A percentile compares a stretch with the other conserved stretches of the same genome.
Conservation (phyloP, 2,329 filamentous ascomycete species). For the Verticillium zaregamsianum region DNA sequence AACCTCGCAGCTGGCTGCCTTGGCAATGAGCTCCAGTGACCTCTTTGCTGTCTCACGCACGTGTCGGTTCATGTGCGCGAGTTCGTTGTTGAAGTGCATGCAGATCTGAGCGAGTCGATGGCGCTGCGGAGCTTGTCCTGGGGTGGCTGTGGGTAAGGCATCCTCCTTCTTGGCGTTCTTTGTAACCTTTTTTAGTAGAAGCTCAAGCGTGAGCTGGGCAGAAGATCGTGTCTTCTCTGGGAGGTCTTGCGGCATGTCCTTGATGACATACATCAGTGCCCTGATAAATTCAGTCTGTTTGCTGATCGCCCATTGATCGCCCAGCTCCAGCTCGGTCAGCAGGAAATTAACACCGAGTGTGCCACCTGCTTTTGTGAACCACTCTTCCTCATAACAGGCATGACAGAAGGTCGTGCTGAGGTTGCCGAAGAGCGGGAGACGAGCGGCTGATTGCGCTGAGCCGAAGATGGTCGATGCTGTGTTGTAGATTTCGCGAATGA, state of each 20-base stretch:
- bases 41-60: conserved; percentile 83
- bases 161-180: conserved; percentile 79
- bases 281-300: conserved; percentile 85
- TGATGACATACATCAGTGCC: conserved; percentile 94
- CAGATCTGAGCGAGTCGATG: conserved; percentile 72
- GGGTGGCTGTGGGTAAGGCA: conserved; percentile 34
- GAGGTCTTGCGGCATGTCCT: conserved; percentile 93
- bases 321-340: conserved; percentile 78
- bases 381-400: conserved; percentile 95
- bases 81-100: conserved; percentile 78
- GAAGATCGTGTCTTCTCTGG: conserved; percentile 83
- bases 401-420: conserved; percentile 84
- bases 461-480: conserved; percentile 77
- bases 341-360: conserved; percentile 86
- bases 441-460: conserved; percentile 63
- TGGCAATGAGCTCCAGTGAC: conserved; percentile 76
- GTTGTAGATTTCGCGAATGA: conserved; percentile 74
- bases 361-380: conserved; percentile 96
- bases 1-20: conserved; percentile 71
- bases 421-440: conserved; percentile 79
- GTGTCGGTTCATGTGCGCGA: conserved; percentile 93
- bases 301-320: conserved; percentile 75
- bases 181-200: conserved; percentile 74
- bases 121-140: conserved; percentile 35
- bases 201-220: conserved; percentile 77